phyloP scores from a whole-genome alignment of 2,329 filamentous ascomycete genomes.

The Graphilbum fragrans region DNA sequence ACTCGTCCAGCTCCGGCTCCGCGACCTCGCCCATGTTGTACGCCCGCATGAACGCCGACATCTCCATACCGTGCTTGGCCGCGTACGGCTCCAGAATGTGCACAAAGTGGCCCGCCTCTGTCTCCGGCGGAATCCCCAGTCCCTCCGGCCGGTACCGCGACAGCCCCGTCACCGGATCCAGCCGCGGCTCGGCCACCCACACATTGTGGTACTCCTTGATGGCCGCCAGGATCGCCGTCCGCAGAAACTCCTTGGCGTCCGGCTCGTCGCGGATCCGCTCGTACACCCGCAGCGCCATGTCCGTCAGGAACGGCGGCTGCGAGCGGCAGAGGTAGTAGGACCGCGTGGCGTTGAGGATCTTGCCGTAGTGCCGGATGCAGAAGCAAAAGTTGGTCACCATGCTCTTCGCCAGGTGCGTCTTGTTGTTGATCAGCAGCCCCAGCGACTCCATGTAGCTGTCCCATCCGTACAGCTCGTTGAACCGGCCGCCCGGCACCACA shows the following conservation, averaged over 20 bases:
- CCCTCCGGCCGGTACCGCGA: constrained; percentile 79
- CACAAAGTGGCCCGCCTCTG: constrained; percentile 74
- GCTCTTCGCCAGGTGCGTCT: constrained; percentile 75
- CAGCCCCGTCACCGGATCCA: constrained; percentile 65
- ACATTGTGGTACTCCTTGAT: constrained; percentile 95
- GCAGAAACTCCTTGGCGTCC: constrained; percentile 69
- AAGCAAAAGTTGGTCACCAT: constrained; percentile 98
- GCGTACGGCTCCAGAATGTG: constrained; percentile 74
- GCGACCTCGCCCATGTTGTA: constrained; percentile 70
- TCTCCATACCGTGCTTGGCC: constrained; percentile 70
- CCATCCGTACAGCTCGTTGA: constrained; percentile 98
- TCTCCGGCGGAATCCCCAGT: constrained; percentile 79
- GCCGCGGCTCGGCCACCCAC: constrained; percentile 69
- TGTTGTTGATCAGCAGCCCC: constrained; percentile 74
- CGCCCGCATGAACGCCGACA: constrained; percentile 72
- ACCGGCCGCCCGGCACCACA: constrained; percentile 91
- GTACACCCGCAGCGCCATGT: constrained; percentile 91
- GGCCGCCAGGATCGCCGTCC: constrained; percentile 68
- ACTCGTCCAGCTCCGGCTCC: constrained; percentile 85
- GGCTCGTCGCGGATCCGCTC: constrained; percentile 84
- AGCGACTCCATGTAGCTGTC: constrained; percentile 98
- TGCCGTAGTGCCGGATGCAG: constrained; percentile 95
- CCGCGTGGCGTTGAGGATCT: constrained; percentile 92
- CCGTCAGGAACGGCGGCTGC: constrained; percentile 91
- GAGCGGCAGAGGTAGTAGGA: constrained; percentile 92